A percentile compares a stretch with the other conserved stretches of the same genome.
Conservation (phyloP, 805 yeast species). For the Cyberlindnera samutprakarnensis region DNA sequence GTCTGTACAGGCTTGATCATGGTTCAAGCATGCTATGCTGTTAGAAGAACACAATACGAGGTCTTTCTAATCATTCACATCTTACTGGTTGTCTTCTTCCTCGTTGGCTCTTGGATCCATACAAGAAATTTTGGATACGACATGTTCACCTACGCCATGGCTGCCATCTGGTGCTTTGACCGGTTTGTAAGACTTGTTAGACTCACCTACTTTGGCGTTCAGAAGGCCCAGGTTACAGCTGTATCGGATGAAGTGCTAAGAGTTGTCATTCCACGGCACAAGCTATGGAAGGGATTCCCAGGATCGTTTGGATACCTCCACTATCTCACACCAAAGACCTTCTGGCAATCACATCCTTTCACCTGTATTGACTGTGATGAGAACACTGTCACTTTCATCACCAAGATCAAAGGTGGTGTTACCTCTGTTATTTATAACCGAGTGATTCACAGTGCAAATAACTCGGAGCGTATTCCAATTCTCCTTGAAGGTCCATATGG, state of each 20-base stretch:
- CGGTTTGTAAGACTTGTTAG: conserved; percentile 34
- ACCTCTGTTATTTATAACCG: conserved; percentile 22
- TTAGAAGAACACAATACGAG: conserved; percentile 56
- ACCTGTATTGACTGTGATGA: conserved; percentile 41
- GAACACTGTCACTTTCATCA: conserved; percentile 33
- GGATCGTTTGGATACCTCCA: conserved; percentile 55
- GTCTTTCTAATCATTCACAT: conserved; percentile 51
- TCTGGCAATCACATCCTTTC: conserved; percentile 74
- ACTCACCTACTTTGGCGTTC: conserved; percentile 17
- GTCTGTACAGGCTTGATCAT: conserved; percentile 6
- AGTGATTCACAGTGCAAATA: conserved; percentile 21
- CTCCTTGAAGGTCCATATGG: conserved; percentile 67
- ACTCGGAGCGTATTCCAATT: conserved; percentile 24
- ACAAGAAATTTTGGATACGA: conserved; percentile 41
- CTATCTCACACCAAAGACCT: conserved; percentile 41
- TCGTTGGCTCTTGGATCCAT: conserved; percentile 54
- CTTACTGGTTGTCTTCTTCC: conserved; percentile 42
- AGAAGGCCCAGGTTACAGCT: conserved; percentile 18
- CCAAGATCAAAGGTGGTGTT: conserved; percentile 51
- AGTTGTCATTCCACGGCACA: conserved; percentile 34
- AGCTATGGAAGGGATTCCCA: conserved; percentile 41
- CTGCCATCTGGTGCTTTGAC: conserved; percentile 44
- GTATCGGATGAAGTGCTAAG: conserved; percentile 36
- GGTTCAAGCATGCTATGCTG: conserved; percentile 23
- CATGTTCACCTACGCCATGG: conserved; percentile 29